Conservation (phyloP, 495 filamentous ascomycete species). For the Thermothielavioides terrestris region DNA sequence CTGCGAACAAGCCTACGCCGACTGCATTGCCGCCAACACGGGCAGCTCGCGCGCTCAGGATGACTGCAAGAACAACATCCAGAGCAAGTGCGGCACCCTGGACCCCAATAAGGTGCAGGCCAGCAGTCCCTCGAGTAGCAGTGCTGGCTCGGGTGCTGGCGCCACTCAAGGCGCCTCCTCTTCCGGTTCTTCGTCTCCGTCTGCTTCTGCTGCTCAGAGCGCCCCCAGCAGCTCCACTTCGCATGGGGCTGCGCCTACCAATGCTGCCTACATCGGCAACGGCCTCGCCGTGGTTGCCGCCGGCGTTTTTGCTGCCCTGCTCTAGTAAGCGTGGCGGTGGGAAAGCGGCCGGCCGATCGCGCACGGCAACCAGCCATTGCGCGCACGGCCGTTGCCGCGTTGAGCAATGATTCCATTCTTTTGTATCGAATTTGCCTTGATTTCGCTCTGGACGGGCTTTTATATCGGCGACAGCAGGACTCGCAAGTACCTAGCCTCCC, state of each 20-base stretch:
- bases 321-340: conserved; percentile 11
- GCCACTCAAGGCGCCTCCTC: too few species aligned
- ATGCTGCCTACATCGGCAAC: conserved; percentile 21
- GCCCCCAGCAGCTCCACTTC: conserved; percentile 7
- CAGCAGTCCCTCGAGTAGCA: not conserved
- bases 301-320: conserved; percentile 29
- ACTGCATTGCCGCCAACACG: conserved; percentile 22
- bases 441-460: conserved; percentile 23
- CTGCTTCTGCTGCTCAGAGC: conserved; percentile 3
- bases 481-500: conserved; percentile 18
- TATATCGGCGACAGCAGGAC: conserved; percentile 13
- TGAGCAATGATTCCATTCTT: conserved; percentile 21
- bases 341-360: not conserved
- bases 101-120: conserved; percentile 23
- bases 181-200: conserved; percentile 1
- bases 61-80: conserved; percentile 28
- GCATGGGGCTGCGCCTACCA: conserved; percentile 16
- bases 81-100: conserved; percentile 26
- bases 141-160: conserved; percentile 7
- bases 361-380: not conserved
- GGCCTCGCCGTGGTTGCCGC: conserved; percentile 24
- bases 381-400: conserved; percentile 8
- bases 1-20: conserved; percentile 23
- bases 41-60: conserved; percentile 20
- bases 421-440: conserved; percentile 22